Conservation (phyloP, 1,284 basidiomycete genomes). For the Amylostereum areolatum region DNA sequence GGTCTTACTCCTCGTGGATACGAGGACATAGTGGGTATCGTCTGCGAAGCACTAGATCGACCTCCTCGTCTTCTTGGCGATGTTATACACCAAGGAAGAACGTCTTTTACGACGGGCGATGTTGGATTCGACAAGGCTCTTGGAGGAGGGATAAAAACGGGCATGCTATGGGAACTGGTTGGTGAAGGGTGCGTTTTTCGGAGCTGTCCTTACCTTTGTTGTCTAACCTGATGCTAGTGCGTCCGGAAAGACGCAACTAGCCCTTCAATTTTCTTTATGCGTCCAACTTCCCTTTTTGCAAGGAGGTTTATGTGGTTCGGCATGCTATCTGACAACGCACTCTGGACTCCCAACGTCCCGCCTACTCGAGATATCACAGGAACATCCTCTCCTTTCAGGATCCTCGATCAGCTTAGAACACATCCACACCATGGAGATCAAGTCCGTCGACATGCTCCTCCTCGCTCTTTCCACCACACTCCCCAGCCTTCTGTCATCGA, state of each 20-base stretch:
- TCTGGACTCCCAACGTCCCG: slow-evolving; percentile 66
- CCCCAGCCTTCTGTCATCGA: slow-evolving; percentile 45
- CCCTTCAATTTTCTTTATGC: slow-evolving; percentile 69
- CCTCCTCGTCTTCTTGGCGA: slow-evolving; percentile 31
- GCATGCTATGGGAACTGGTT: slow-evolving; percentile 78
- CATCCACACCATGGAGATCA: slow-evolving; percentile 59
- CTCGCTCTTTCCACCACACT: slow-evolving; percentile 61
- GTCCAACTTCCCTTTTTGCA: slow-evolving; percentile 59
- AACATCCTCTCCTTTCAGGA: slow-evolving; percentile 42
- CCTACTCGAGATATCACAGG: slow-evolving; percentile 47
- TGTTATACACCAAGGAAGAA: slow-evolving; percentile 28
- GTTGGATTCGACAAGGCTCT: slow-evolving; percentile 54
- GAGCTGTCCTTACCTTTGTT: not conserved
- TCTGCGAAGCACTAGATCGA: slow-evolving; percentile 34
- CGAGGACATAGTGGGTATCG: slow-evolving; percentile 39
- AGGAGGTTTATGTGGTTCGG: slow-evolving; percentile 51
- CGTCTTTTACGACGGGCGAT: slow-evolving; percentile 67
- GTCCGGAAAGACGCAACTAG: slow-evolving; percentile 84
- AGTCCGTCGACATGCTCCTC: slow-evolving; percentile 58
- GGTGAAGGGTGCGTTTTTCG: slow-evolving; percentile 70
- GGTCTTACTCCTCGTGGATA: slow-evolving; percentile 41
- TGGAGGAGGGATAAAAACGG: slow-evolving; percentile 70
- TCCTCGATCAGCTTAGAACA: slow-evolving; percentile 51
- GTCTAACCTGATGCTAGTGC: slow-evolving; percentile 42
- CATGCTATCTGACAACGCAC: slow-evolving; percentile 74